phyloP scores from a whole-genome alignment of 805 yeast species.

The Saccharomycopsis vini region DNA sequence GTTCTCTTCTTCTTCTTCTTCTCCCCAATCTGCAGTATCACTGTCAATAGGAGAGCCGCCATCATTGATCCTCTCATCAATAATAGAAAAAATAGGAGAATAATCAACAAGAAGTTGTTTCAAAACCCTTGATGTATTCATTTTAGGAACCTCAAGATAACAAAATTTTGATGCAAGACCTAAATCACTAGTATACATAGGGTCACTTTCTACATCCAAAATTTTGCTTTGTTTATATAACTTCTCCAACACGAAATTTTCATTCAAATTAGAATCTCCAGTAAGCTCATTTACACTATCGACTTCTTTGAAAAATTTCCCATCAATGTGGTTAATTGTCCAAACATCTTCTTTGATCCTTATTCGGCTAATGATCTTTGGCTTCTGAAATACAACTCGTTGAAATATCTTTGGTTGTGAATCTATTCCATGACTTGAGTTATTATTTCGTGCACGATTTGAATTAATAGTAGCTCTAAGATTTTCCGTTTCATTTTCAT shows the following conservation, averaged over 20 bases:
- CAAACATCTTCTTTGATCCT: slow-evolving; percentile 42
- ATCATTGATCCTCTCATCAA: no score
- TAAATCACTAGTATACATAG: slow-evolving; percentile 31
- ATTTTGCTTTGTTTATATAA: slow-evolving; percentile 27
- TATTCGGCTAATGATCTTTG: slow-evolving; percentile 28
- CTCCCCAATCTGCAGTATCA: no score
- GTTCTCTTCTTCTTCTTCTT: no score
- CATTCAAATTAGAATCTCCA: slow-evolving; percentile 39
- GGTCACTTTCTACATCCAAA: slow-evolving; percentile 33
- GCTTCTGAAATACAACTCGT: slow-evolving; percentile 23
- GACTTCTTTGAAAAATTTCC: slow-evolving; percentile 40
- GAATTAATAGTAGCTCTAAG: slow-evolving; percentile 15
- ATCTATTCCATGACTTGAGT: neutral
- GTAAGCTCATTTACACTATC: slow-evolving; percentile 36
- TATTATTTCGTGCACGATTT: slow-evolving; percentile 10
- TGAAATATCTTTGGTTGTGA: neutral
- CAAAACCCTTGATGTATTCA: no score
- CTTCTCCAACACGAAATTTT: slow-evolving; percentile 18
- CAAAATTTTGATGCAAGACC: slow-evolving; percentile 32
- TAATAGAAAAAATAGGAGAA: no score
- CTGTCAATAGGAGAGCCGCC: no score
- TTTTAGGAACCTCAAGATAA: slow-evolving; percentile 24
- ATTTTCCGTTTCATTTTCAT: slow-evolving; percentile 16
- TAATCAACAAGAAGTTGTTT: no score
- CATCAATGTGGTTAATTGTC: slow-evolving; percentile 37